These are phyloP conservation scores for Macrophomina phaseolina DNA, from an alignment of 2,329 filamentous ascomycete genomes.

Conservation along the genomic window DNA sequence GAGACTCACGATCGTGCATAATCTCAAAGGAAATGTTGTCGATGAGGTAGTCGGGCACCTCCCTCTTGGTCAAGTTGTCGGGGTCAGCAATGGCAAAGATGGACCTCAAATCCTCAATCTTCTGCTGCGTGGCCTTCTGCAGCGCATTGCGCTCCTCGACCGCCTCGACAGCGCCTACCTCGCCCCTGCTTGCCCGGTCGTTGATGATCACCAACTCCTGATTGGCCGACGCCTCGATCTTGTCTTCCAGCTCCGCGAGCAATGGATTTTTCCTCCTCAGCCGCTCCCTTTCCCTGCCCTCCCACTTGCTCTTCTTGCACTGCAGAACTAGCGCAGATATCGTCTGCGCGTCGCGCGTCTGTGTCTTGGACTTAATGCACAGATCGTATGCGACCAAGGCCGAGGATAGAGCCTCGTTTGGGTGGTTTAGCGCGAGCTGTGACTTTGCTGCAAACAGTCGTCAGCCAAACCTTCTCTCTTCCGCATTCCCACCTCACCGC, in stretches of 20 bases:
- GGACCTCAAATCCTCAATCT: conserved; percentile 51
- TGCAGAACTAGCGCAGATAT: conserved; percentile 76
- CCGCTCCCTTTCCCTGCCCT: conserved; percentile 70
- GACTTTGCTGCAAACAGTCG: conserved; percentile 66
- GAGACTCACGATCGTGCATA: conserved; percentile 67
- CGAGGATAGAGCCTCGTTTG: conserved; percentile 72
- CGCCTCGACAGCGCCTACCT: conserved; percentile 52
- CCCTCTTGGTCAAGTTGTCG: conserved; percentile 48
- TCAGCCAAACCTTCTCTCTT: neutral
- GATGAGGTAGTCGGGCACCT: conserved; percentile 77
- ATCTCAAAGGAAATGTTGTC: conserved; percentile 78
- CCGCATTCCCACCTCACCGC: too few species aligned
- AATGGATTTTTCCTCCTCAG: conserved; percentile 62
- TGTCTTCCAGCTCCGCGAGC: conserved; percentile 63
- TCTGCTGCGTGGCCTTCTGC: conserved; percentile 43
- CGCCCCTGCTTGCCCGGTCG: conserved; percentile 41
- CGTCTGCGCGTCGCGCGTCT: conserved; percentile 70
- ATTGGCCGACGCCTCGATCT: conserved; percentile 43
- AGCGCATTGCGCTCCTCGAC: conserved; percentile 57
- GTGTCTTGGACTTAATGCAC: conserved; percentile 61
- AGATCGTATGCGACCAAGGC: conserved; percentile 75
- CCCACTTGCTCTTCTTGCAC: conserved; percentile 88
- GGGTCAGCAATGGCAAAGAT: conserved; percentile 56
- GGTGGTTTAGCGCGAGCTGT: conserved; percentile 73
- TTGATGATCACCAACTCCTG: conserved; percentile 47